Conservation (phyloP, 495 filamentous ascomycete genomes). For the Saxophila tyrrhenica region DNA sequence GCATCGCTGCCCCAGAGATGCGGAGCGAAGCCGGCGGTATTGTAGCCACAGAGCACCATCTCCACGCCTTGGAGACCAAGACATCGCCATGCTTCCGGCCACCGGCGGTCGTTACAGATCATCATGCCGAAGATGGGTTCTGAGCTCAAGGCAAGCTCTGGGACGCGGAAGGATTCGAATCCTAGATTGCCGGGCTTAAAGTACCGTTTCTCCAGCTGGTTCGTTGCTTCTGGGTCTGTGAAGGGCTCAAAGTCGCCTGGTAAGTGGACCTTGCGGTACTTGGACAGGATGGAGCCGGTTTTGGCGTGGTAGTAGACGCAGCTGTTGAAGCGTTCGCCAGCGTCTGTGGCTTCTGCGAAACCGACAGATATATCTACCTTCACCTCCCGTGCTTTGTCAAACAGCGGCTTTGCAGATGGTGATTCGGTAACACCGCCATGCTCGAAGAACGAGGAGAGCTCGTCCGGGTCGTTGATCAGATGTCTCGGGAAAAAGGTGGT, state of each 20-base stretch:
- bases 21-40: constrained; percentile 37
- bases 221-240: constrained; percentile 33
- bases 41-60: constrained; percentile 40
- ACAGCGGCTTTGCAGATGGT: constrained; percentile 34
- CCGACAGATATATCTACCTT: constrained; percentile 39
- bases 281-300: constrained; percentile 31
- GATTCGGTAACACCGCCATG: constrained; percentile 29
- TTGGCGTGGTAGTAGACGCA: constrained; percentile 36
- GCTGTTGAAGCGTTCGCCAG: constrained; percentile 34
- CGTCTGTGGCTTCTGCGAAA: constrained; percentile 32
- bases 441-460: constrained; percentile 36
- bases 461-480: constrained; percentile 30
- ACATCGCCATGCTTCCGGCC: constrained; percentile 39
- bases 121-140: constrained; percentile 42
- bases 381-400: constrained; percentile 33
- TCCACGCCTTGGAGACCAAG: constrained; percentile 40
- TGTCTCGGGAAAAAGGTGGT: constrained; percentile 43
- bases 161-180: constrained; percentile 38
- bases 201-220: constrained; percentile 43
- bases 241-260: constrained; percentile 39
- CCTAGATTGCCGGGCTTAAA: constrained; percentile 39
- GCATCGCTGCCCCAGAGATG: constrained; percentile 33
- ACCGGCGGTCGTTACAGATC: constrained; percentile 42
- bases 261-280: constrained; percentile 42
- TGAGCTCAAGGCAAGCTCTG: constrained; percentile 27